Evolutionary conservation across 495 filamentous ascomycete genomes (phyloP).

Genomic region (Aspergillus avenaceus): DNA sequence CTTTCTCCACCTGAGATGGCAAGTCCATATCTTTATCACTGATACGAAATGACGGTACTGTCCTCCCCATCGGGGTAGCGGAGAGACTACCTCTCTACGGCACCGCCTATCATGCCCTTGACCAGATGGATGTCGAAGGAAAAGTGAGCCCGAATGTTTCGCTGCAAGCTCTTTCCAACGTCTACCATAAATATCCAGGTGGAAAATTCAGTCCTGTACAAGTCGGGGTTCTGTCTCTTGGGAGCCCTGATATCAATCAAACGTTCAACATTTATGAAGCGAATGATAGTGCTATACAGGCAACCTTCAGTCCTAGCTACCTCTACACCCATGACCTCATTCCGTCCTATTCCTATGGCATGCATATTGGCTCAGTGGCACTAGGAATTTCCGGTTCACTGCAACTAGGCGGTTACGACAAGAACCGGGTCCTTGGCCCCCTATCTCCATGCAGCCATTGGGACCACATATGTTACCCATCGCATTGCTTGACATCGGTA

Average conservation of each 20-base stretch:
- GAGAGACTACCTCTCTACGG: neutral
- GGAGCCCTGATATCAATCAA: neutral
- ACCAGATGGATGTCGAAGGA: conserved; percentile 1
- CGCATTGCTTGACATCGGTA: conserved; percentile 35
- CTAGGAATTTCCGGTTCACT: conserved; percentile 38
- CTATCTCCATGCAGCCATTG: neutral
- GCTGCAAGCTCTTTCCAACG: conserved; percentile 8
- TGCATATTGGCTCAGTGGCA: conserved; percentile 50
- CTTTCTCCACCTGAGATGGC: conserved; percentile 1
- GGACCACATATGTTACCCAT: conserved; percentile 25
- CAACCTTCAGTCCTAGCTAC: no score
- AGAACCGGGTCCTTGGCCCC: conserved; percentile 29
- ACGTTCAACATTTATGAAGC: neutral
- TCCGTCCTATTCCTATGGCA: conserved; percentile 46
- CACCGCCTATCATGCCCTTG: neutral
- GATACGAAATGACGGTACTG: neutral
- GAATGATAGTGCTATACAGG: no score
- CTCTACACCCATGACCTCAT: conserved; percentile 11
- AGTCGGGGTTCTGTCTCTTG: conserved; percentile 6
- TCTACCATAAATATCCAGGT: conserved; percentile 17
- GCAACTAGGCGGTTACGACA: conserved; percentile 50
- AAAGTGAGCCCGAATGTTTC: conserved; percentile 8
- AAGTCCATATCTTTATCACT: neutral
- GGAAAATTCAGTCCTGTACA: conserved; percentile 5
- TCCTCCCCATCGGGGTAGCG: neutral